These are phyloP conservation scores for Fusarium irregulare DNA, from an alignment of 2,329 filamentous ascomycete genomes.

Conservation along the genomic window DNA sequence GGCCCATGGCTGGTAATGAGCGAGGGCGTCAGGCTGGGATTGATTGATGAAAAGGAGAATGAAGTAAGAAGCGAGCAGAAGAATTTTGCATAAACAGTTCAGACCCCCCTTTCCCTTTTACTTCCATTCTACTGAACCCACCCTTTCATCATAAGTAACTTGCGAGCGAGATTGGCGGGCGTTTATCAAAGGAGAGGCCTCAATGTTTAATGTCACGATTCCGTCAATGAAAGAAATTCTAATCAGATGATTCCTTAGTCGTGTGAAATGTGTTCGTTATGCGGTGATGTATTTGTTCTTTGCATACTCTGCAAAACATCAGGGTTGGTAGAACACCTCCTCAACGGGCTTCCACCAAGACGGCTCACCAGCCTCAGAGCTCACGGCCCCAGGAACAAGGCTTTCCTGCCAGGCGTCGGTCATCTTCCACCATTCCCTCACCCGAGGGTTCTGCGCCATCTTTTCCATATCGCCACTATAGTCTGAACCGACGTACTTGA, in stretches of 20 bases:
- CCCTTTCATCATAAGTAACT: constrained; percentile 45
- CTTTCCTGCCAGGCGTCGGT: constrained; percentile 80
- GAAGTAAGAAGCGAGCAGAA: background rate
- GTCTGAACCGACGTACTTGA: constrained; percentile 82
- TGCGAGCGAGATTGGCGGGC: constrained; percentile 48
- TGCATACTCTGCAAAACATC: background rate
- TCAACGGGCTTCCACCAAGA: constrained; percentile 76
- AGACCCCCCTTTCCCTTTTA: constrained; percentile 24
- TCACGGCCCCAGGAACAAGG: constrained; percentile 68
- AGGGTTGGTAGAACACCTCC: constrained; percentile 74
- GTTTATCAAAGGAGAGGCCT: constrained; percentile 41
- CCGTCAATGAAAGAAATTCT: constrained; percentile 28
- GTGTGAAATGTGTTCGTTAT: background rate
- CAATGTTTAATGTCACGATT: constrained; percentile 34
- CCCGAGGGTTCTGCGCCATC: constrained; percentile 78
- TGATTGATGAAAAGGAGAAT: constrained; percentile 34
- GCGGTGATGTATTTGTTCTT: no score
- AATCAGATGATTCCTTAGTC: background rate
- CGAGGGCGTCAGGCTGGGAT: constrained; percentile 24
- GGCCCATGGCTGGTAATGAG: constrained; percentile 41
- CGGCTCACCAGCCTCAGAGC: constrained; percentile 68
- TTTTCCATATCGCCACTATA: constrained; percentile 80
- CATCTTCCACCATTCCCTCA: constrained; percentile 84
- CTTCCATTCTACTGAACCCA: constrained; percentile 37
- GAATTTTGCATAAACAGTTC: constrained; percentile 45